phyloP scores from a whole-genome alignment of 2,329 filamentous ascomycete species.

The Lasiodiplodia sp. region DNA sequence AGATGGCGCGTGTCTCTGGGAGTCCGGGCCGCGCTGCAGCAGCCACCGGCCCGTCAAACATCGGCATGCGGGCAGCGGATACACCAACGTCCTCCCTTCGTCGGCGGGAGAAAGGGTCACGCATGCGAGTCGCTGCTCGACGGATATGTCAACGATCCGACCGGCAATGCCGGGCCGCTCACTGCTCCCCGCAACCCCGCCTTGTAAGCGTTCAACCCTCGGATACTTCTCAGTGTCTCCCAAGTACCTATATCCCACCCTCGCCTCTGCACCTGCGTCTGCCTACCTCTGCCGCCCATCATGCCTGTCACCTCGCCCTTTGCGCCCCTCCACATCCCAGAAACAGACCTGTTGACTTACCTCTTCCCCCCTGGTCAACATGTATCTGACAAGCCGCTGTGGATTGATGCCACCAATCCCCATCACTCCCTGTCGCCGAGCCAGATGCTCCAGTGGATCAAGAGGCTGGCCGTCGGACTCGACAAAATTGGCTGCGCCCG shows the following conservation, averaged over 20 bases:
- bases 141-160: background rate
- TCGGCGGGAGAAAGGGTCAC: no score
- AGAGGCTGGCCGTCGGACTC: conserved; percentile 74
- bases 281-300: background rate
- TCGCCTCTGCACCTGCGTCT: background rate
- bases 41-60: no score
- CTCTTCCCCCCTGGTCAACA: conserved; percentile 40
- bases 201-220: background rate
- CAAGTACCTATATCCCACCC: background rate
- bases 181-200: conserved; percentile 12
- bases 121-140: background rate
- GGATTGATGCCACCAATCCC: conserved; percentile 71
- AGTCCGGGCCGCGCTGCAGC: no score
- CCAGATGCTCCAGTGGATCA: conserved; percentile 74
- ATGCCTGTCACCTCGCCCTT: conserved; percentile 78
- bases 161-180: background rate
- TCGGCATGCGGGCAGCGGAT: no score
- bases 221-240: background rate
- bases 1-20: no score
- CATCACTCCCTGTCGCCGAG: conserved; percentile 67
- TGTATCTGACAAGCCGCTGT: conserved; percentile 50
- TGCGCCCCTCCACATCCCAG: conserved; percentile 71
- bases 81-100: no score
- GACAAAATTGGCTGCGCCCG: conserved; percentile 67
- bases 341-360: conserved; percentile 51